Evolutionary conservation across 805 yeast genomes (phyloP).

Genomic region (Zygoascus flipseniorum): DNA sequence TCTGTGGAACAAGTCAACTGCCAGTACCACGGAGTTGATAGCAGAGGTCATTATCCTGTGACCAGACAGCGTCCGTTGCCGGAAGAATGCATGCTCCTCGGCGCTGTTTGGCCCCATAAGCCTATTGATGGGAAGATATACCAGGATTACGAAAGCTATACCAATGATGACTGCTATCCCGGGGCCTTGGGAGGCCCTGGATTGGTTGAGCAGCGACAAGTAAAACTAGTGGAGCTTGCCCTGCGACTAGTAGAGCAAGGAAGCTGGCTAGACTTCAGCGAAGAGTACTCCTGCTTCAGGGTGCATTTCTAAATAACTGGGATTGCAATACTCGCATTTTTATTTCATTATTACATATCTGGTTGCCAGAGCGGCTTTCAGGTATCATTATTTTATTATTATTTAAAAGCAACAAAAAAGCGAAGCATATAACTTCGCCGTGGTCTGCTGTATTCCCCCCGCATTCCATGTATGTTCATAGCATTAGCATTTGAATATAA

Average conservation of each 20-base stretch:
- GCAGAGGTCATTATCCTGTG: slow-evolving; percentile 8
- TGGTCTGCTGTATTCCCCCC: too few relatives aligned
- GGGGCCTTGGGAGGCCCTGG: slow-evolving; percentile 11
- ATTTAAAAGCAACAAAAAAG: too few relatives aligned
- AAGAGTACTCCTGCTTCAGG: background rate
- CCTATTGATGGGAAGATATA: background rate
- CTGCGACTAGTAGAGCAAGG: background rate
- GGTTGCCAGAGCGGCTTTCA: too few relatives aligned
- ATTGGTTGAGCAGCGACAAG: slow-evolving; percentile 8
- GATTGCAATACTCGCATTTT: too few relatives aligned
- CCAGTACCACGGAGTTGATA: slow-evolving; percentile 4
- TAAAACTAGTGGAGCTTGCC: slow-evolving; percentile 11
- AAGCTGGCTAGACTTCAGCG: background rate
- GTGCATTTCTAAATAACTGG: background rate
- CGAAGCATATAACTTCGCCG: too few relatives aligned
- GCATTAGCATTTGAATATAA: too few relatives aligned
- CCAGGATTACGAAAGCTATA: slow-evolving; percentile 5
- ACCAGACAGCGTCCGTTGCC: slow-evolving; percentile 17
- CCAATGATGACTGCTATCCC: slow-evolving; percentile 15
- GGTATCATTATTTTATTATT: too few relatives aligned
- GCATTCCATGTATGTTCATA: too few relatives aligned
- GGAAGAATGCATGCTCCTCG: slow-evolving; percentile 16
- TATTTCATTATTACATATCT: too few relatives aligned
- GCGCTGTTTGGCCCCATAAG: slow-evolving; percentile 15
- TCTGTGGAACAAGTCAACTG: slow-evolving; percentile 3